These are phyloP conservation scores for Xylariales sp. DNA, from an alignment of 2,329 filamentous ascomycete genomes.

Conservation along the genomic window DNA sequence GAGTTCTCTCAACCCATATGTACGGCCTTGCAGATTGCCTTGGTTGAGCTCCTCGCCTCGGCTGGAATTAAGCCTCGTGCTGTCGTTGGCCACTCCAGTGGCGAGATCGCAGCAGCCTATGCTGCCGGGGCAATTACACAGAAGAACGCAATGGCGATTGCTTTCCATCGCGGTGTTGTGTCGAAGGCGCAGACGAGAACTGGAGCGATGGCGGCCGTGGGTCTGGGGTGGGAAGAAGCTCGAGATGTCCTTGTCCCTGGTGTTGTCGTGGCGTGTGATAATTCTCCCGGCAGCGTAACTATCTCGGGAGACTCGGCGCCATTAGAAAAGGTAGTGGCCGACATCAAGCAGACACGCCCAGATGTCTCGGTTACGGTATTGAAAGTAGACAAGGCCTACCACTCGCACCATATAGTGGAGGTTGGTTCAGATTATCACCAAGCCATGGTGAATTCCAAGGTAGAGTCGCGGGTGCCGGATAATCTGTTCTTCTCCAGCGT, in stretches of 20 bases:
- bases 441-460: background rate
- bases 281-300: background rate
- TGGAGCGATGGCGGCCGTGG: background rate
- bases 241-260: background rate
- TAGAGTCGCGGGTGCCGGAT: no score
- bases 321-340: background rate
- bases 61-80: constrained; percentile 20
- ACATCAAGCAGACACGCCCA: background rate
- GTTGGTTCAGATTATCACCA: background rate
- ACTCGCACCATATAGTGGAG: background rate
- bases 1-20: constrained; percentile 28
- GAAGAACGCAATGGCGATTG: background rate
- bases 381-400: constrained; percentile 5
- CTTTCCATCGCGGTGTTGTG: background rate
- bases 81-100: constrained; percentile 29
- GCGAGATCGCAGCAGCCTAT: constrained; percentile 32
- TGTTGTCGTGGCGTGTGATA: background rate
- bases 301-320: background rate
- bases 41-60: constrained; percentile 25
- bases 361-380: background rate
- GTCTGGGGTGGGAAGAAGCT: background rate
- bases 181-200: background rate
- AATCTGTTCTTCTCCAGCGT: constrained; percentile 2
- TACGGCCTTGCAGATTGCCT: constrained; percentile 35
- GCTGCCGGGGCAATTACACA: background rate